phyloP scores from a whole-genome alignment of 1,139 yeast species.

The Suhomyces bokatorum region DNA sequence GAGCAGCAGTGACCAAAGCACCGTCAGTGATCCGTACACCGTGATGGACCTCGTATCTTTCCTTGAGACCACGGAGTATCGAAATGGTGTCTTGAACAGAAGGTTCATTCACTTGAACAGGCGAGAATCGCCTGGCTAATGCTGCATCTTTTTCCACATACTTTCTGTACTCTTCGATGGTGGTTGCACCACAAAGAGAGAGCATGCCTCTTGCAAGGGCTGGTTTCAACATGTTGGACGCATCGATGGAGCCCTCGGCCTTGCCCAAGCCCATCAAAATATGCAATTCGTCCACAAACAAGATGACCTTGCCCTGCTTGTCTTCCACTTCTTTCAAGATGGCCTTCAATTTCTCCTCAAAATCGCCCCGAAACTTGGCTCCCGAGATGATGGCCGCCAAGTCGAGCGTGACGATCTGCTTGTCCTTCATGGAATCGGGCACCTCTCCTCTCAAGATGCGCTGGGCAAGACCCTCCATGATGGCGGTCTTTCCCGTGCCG shows the following conservation, averaged over 20 bases:
- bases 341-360: constrained; percentile 83
- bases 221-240: constrained; percentile 89
- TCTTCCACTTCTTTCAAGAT: constrained; percentile 88
- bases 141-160: constrained; percentile 94
- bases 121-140: constrained; percentile 86
- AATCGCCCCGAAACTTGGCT: constrained; percentile 93
- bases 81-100: constrained; percentile 88
- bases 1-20: constrained; percentile 92
- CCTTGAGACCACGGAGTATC: constrained; percentile 89
- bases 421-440: constrained; percentile 88
- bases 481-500: constrained; percentile 97
- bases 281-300: constrained; percentile 92
- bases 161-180: constrained; percentile 81
- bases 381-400: constrained; percentile 90
- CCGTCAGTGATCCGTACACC: constrained; percentile 96
- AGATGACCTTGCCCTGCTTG: constrained; percentile 71
- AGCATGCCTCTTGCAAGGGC: constrained; percentile 91
- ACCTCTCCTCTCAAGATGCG: constrained; percentile 88
- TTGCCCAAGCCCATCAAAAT: constrained; percentile 90
- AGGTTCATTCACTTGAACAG: constrained; percentile 88
- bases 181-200: constrained; percentile 96
- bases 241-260: constrained; percentile 95
- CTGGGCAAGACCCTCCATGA: constrained; percentile 95
- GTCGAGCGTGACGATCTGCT: constrained; percentile 80
- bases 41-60: constrained; percentile 93